These are phyloP conservation scores for Cylindrotheca closterium DNA, from an alignment of 108 stramenopile genomes.

Conservation along the genomic window DNA sequence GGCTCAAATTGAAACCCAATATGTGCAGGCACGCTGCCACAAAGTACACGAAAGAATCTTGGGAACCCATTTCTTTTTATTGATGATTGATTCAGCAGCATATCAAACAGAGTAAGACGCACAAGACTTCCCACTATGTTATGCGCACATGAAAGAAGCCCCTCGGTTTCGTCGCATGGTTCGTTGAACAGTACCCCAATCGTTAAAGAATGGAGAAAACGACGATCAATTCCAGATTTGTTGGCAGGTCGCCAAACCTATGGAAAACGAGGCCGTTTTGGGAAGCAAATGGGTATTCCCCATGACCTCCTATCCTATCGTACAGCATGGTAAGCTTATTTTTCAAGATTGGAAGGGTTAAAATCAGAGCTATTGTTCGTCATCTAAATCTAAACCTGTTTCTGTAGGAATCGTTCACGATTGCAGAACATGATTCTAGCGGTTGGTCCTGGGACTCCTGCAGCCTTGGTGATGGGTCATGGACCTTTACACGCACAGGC, in stretches of 20 bases:
- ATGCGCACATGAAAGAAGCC: too few species aligned
- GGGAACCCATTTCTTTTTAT: too few species aligned
- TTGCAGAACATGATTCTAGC: constrained; percentile 80
- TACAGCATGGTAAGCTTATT: constrained; percentile 11
- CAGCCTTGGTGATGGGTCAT: constrained; percentile 29
- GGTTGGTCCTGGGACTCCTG: constrained; percentile 73
- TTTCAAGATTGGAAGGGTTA: background rate
- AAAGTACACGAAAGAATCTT: too few species aligned
- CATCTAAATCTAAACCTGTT: background rate
- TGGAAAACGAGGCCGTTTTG: constrained; percentile 4
- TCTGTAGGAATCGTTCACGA: constrained; percentile 59
- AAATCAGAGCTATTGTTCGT: background rate
- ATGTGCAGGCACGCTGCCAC: too few species aligned
- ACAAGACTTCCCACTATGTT: too few species aligned
- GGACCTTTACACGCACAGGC: background rate
- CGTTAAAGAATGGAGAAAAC: constrained; percentile 6
- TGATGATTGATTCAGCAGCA: too few species aligned
- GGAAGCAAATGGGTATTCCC: constrained; percentile 3
- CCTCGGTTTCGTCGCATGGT: background rate
- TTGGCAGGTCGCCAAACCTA: constrained; percentile 16
- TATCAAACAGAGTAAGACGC: too few species aligned
- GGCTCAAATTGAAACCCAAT: too few species aligned
- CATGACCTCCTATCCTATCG: constrained; percentile 1
- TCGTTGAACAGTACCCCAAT: background rate
- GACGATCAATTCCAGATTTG: constrained; percentile 20